phyloP scores from a whole-genome alignment of 2,329 filamentous ascomycete genomes.

The Alternaria arborescens region DNA sequence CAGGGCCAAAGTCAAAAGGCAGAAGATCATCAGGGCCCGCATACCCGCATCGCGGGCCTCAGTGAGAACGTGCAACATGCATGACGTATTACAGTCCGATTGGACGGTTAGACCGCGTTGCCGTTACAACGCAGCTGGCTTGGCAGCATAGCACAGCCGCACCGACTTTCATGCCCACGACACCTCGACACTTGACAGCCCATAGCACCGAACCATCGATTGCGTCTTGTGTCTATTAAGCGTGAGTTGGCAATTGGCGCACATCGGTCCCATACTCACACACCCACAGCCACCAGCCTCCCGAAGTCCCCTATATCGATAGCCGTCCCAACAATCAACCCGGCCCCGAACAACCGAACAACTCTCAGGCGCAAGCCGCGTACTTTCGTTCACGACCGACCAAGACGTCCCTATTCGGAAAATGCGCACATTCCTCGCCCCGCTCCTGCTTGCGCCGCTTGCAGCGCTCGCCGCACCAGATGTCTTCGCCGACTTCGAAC shows the following conservation, averaged over 20 bases:
- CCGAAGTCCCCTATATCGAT: constrained; percentile 12
- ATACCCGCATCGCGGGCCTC: background rate
- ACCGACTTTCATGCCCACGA: constrained; percentile 16
- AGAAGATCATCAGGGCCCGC: constrained; percentile 15
- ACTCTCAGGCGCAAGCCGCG: constrained; percentile 20
- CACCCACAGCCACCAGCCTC: constrained; percentile 4
- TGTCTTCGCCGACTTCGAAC: constrained; percentile 42
- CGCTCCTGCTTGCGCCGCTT: constrained; percentile 41
- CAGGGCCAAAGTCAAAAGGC: constrained; percentile 7
- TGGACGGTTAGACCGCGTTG: constrained; percentile 9
- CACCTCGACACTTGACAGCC: constrained; percentile 16
- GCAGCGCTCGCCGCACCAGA: constrained; percentile 41
- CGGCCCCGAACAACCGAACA: constrained; percentile 14
- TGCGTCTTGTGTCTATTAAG: background rate
- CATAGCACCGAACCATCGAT: background rate
- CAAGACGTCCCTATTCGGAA: constrained; percentile 15
- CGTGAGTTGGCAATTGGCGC: background rate
- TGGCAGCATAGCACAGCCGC: constrained; percentile 13
- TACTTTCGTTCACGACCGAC: constrained; percentile 8
- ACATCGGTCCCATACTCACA: background rate
- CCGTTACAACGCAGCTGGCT: constrained; percentile 16
- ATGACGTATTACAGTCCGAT: constrained; percentile 7
- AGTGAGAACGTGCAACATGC: constrained; percentile 1
- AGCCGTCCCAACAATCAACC: constrained; percentile 4
- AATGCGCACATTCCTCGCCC: constrained; percentile 40